Evolutionary conservation across 1,139 yeast species (phyloP), one percentile per base, ranked within the genome.

Genomic region (Kluyveromyces sp.): DNA sequence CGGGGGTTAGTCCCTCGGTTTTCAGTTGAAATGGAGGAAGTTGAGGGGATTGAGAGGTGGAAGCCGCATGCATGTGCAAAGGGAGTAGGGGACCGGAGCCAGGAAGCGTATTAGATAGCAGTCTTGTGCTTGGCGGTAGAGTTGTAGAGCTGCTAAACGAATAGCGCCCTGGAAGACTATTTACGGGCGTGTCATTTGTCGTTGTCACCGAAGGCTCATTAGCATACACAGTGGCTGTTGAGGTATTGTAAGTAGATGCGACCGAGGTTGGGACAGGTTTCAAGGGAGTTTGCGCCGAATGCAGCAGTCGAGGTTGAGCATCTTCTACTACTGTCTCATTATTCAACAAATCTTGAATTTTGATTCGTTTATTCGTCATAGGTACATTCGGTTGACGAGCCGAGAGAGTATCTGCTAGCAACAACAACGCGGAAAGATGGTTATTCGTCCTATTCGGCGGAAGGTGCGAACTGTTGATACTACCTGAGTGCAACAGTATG

Each of bases 361-460:
- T 41, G 32, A 41, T 41, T 27, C 43, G 43, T 28, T 41, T 41
- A 27, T 34, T 25, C n/a, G 38, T 30, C 43, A 41, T 41, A 34
- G 43, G 39, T 34, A 41, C 43, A 41, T 41, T 33, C 15, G 39
- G 4, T 28, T 34, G 43, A 21, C 28, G 43, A 29, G 38, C 8
- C 4, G 34, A 27, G 25, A 34, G 10, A 25, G 34, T 15, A 28
- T 41, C 39, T 27, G 21, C 8, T 15, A 28, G 15, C 10, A 41
- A 21, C 15, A 41, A 30, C 43, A 41, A 34, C 43, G 34, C 35
- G 43, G 15, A 33, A 30, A 30, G 7, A 30, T 30, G 21, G 21
- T 15, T 15, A 15, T 15, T 15, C 21, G 21, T 15, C 21, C 21
- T 15, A 15, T 15, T 15, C 21, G 21, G 21, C 21, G 21, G 21